Evolutionary conservation across 306 rosid genomes (phyloP), one percentile per base, ranked within the genome.

Genomic region (Arachis stenosperma): DNA sequence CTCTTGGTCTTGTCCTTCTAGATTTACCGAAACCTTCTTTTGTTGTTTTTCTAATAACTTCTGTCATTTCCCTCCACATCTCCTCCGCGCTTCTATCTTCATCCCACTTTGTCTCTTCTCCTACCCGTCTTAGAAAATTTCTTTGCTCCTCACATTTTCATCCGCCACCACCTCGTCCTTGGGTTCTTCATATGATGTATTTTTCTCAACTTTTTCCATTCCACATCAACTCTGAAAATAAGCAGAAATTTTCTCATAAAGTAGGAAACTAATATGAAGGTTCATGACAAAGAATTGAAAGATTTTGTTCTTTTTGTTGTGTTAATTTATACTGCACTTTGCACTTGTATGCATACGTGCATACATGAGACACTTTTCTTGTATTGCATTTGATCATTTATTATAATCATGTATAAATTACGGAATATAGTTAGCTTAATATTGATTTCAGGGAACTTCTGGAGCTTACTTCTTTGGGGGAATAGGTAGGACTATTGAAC

Each of bases 391-490:
- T 67, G 33, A 50, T 7, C 50, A 41, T 63, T 62, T 63, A 9
- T 42, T 63, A 39, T 37, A 37, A 3, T 14, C 73, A 15, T 53
- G 51, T 5, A 69, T 37, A 33, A 4, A 33, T 33, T 33, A 33
- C 4, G 62, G 7, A 39, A 37, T 15, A 53, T 36, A 63, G 27
- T 79, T 11, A 60, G 42, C 69, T 52, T 61, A 43, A 46, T 15
- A 15, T 77, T 65, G 65, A 12, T 83, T 83, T 48, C 88, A 91
- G 97, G 94, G 90, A 79, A 67, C 84, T 69, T 88, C 94, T 11
- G 97, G 97, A 50, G 87, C 84, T 3, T 85, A 88, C 81, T 86
- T 85, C 67, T 94, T 89, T 56, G 96, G 98, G 7, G 97, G 90
- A 7, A 76, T 81, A 43, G 95, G 98, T 5, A 74, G 92, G 76